Percentiles rank a stretch among this genome's conserved stretches.
phyloP scores from a whole-genome alignment of 2,329 filamentous ascomycete genomes.

The Fusarium papillatum region DNA sequence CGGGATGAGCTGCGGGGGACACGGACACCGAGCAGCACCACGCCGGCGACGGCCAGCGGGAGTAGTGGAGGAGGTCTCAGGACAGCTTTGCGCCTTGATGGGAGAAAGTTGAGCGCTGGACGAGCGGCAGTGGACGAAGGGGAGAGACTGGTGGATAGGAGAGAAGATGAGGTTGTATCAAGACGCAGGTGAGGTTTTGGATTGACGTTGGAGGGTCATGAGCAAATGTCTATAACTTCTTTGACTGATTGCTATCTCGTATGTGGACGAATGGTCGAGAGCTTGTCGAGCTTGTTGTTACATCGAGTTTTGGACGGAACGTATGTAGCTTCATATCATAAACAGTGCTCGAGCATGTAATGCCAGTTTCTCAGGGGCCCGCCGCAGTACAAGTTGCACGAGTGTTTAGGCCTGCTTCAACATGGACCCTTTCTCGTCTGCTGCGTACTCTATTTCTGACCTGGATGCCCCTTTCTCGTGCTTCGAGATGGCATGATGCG shows the following conservation, averaged over 20 bases:
- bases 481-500: conserved; percentile 10
- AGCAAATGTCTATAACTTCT: conserved; percentile 3
- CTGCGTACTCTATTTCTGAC: neutral
- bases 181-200: conserved; percentile 18
- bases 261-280: neutral
- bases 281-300: conserved; percentile 5
- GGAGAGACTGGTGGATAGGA: conserved; percentile 5
- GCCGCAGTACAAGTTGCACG: neutral
- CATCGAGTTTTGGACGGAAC: conserved; percentile 6
- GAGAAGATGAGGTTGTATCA: conserved; percentile 32
- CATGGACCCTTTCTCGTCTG: neutral
- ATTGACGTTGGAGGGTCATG: conserved; percentile 6
- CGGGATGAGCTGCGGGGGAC: conserved; percentile 31
- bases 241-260: conserved; percentile 12
- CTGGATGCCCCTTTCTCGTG: conserved; percentile 4
- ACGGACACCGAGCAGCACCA: conserved; percentile 25
- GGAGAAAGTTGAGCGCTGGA: conserved; percentile 19
- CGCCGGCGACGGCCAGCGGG: conserved; percentile 9
- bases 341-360: neutral
- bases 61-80: conserved; percentile 25
- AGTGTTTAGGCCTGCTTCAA: neutral
- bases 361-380: neutral
- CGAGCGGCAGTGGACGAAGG: conserved; percentile 9
- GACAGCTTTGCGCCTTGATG: conserved; percentile 35
- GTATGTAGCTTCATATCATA: conserved; percentile 12